Conservation (phyloP, 768 basidiomycete genomes). For the Lactifluus piperatus region DNA sequence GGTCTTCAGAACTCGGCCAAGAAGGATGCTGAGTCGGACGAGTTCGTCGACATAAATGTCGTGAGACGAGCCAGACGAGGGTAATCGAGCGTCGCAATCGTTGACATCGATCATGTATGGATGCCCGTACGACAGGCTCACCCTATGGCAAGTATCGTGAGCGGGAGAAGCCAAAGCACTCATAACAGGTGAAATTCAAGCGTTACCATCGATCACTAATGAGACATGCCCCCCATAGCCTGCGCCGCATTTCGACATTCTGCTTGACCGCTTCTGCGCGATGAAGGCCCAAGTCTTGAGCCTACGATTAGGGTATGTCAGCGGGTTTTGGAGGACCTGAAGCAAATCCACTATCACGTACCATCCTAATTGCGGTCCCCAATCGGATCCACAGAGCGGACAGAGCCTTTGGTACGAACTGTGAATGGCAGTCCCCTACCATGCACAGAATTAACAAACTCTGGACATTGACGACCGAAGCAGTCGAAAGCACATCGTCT, state of each 20-base stretch:
- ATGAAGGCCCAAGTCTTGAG: conserved; percentile 94
- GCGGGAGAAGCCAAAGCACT: conserved; percentile 8
- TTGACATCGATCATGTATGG: conserved; percentile 95
- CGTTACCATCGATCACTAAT: conserved; percentile 88
- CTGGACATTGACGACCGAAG: conserved; percentile 82
- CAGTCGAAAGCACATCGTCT: conserved; percentile 86
- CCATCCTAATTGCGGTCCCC: conserved; percentile 90
- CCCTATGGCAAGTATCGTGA: conserved; percentile 38
- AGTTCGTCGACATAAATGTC: conserved; percentile 86
- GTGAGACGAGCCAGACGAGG: conserved; percentile 74
- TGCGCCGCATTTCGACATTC: conserved; percentile 76
- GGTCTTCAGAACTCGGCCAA: conserved; percentile 86
- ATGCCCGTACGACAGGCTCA: conserved; percentile 82
- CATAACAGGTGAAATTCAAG: conserved; percentile 8
- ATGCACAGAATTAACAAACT: conserved; percentile 77
- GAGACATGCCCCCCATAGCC: conserved; percentile 92
- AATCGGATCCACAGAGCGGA: conserved; percentile 82
- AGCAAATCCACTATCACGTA: conserved; percentile 30
- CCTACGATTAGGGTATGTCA: conserved; percentile 37
- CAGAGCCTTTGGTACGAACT: conserved; percentile 76
- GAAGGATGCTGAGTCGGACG: conserved; percentile 81
- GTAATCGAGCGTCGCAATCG: conserved; percentile 92
- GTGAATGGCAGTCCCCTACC: conserved; percentile 86
- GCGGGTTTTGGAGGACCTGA: background rate
- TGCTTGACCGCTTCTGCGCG: conserved; percentile 82